Evolutionary conservation across 2,329 filamentous ascomycete genomes (phyloP), one percentile per base, ranked within the genome.

Genomic region (Aspergillus thermomutatus): DNA sequence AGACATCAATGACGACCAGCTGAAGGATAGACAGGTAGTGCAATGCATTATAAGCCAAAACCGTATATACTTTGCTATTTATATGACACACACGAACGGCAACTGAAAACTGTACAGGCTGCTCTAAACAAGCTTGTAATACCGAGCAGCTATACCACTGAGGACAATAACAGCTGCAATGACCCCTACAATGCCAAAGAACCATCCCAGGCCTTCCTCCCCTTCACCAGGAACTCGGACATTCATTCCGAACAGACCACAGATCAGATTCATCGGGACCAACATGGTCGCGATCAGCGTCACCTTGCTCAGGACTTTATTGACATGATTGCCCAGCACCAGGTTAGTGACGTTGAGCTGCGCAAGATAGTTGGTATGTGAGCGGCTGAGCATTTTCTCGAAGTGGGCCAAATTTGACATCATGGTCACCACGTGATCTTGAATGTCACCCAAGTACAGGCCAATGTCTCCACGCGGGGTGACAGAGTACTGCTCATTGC

Each of bases 341-440:
- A 96, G 90, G 74, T 90, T 93, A 73, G 95, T 91, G 66, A 97
- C 92, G 41, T 89, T 93, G 60, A 97, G 85, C 71, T 97, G 94
- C 1, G 94, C 93, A 40, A 99, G 83, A 71, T 99, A 97, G 74
- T 97, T 99, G 79, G 89, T 91, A 79, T 99, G 94, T 2, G 90
- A 90, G 23, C 94, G 89, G 27, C 89, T 92, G 50, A 99, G 83
- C 83, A 99, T 97, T 82, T 97, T 97, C 74, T 99, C 94, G 66
- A 96, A 97, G 72, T 99, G 94, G 1, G 87, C 87, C 66, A 99
- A 77, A 75, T 96, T 99, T 65, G 90, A 94, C 84, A 96, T 96
- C 93, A 97, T 97, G 48, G 94, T 99, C 58, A 99, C 91, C 53
- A 99, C 93, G 83, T 99, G 94, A 77, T 99, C 94, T 75, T 99